phyloP scores from a whole-genome alignment of 306 rosid genomes.

The Prunus kanzakura region DNA sequence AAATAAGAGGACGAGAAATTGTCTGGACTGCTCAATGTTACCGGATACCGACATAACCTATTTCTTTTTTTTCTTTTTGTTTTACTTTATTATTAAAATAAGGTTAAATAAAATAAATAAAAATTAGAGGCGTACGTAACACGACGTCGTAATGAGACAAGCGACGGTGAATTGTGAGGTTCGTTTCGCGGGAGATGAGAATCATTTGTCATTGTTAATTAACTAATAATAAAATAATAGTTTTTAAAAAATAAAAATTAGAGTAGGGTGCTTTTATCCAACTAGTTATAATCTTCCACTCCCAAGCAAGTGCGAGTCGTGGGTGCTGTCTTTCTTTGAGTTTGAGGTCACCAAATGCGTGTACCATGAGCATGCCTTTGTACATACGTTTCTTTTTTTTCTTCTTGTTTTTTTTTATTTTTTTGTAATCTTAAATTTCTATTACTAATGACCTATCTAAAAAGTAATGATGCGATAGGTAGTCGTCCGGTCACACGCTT shows the following conservation, averaged over 20 bases:
- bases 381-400: neutral
- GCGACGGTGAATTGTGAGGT: neutral
- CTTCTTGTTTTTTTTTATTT: neutral
- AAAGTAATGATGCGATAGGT: no score
- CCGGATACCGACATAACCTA: conserved; percentile 50
- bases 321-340: neutral
- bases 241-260: neutral
- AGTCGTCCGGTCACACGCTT: no score
- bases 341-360: conserved; percentile 6
- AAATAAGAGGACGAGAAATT: conserved; percentile 47
- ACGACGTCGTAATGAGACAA: neutral
- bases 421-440: neutral
- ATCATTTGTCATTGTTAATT: neutral
- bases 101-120: neutral
- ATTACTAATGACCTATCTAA: neutral
- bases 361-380: neutral
- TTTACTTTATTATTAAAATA: neutral
- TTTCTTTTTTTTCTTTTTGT: neutral
- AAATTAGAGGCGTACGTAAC: no score
- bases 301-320: neutral
- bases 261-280: neutral
- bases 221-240: neutral
- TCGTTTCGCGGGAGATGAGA: neutral
- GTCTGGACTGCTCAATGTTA: conserved; percentile 38
- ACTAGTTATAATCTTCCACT: neutral